Base-by-base conservation (phyloP, 1,284 basidiomycete species). In the Prillingera fragicola region DNA sequence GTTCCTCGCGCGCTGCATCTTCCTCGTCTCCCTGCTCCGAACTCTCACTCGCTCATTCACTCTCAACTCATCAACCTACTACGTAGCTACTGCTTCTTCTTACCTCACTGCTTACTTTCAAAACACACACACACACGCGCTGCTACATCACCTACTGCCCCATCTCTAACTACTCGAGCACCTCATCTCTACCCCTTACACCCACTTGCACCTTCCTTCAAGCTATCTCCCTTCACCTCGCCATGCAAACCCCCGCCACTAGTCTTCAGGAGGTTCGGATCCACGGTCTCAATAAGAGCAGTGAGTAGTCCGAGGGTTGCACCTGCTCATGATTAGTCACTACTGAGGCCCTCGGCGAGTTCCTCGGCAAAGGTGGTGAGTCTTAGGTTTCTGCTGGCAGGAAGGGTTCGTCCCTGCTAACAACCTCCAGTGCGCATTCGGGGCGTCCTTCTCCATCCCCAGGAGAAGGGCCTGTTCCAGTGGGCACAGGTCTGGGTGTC, bases 401-500 rank as follows among this genome's bases (percentile, higher is more conserved):
- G n/a, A n/a, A n/a, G n/a, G n/a, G n/a, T 29, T 24, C 26, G 8
- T 3, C 10, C 17, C 6, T 5, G 15, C 50, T 43, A 37, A 39
- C 35, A 12, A 9, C 18, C n/a, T 5, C 5, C 36, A 59, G 60
- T 59, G 12, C 52, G 38, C 13, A 52, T 65, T 14, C 48, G 54
- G 17, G 62, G 59, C 7, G 50, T 62, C 12, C 52, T 59, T 7
- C 46, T 63, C 9, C 60, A 64, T 39, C 28, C 37, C 7, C 33
- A 42, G 19, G 14, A 27, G 6, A 29, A 55, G 35, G 48, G 48
- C 7, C 31, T 47, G 2, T 52, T 45, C 27, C 60, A 62, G 41
- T 65, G 62, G 63, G 66, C 66, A 5, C 63, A 64, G 32, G 45
- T 65, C 8, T 65, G 56, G 55, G 57, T 64, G 9, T 36, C 32